These are phyloP conservation scores for Exophiala alcalophila DNA, from an alignment of 2,329 filamentous ascomycete genomes.

Conservation along the genomic window DNA sequence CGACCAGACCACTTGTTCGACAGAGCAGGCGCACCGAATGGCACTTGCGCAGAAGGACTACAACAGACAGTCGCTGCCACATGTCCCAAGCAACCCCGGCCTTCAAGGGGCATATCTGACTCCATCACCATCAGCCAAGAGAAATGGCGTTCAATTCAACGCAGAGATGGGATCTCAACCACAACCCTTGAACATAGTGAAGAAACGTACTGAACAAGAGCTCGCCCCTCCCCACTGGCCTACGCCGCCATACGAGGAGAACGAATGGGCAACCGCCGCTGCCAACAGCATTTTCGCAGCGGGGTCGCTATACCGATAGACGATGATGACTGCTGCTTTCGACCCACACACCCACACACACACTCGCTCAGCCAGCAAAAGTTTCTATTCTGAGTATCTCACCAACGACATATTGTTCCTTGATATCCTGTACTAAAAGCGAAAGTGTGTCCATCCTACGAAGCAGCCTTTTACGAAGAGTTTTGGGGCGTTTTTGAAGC, in stretches of 20 bases:
- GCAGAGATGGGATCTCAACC: conserved; percentile 49
- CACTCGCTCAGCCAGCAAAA: conserved; percentile 19
- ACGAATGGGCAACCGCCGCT: conserved; percentile 82
- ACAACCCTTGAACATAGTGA: conserved; percentile 68
- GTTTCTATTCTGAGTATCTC: conserved; percentile 17
- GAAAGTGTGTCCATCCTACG: conserved; percentile 16
- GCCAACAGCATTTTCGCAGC: conserved; percentile 77
- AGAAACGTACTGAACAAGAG: conserved; percentile 53
- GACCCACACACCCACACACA: conserved; percentile 7
- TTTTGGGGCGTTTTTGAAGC: conserved; percentile 13
- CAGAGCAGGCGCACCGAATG: conserved; percentile 44
- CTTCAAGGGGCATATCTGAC: conserved; percentile 57
- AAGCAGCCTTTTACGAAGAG: conserved; percentile 12
- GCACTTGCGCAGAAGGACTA: conserved; percentile 37
- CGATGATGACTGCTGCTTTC: background rate
- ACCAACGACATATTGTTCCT: conserved; percentile 22
- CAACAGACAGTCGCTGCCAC: conserved; percentile 38
- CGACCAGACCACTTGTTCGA: conserved; percentile 43
- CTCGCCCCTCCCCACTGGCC: conserved; percentile 72
- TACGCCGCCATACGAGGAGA: conserved; percentile 90
- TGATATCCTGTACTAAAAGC: conserved; percentile 31
- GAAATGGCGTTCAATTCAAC: conserved; percentile 72
- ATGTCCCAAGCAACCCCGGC: conserved; percentile 18
- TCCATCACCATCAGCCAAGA: conserved; percentile 77
- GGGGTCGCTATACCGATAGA: conserved; percentile 41